A percentile compares a stretch with the other conserved stretches of the same genome.
phyloP scores from a whole-genome alignment of 2,329 filamentous ascomycete species.

The Tothia fuscella region DNA sequence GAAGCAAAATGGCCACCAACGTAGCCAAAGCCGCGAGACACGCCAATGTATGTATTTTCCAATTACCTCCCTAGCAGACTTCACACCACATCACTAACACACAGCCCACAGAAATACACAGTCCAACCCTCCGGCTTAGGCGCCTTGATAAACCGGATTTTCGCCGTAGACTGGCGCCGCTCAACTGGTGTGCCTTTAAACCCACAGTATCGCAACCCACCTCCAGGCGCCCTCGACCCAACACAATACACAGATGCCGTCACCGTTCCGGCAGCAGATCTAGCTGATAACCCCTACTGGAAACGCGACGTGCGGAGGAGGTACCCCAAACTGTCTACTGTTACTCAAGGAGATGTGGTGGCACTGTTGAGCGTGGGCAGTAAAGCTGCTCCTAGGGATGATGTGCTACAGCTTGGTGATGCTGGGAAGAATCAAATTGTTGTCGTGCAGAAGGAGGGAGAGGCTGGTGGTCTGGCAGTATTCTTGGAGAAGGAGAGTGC shows the following conservation, averaged over 20 bases:
- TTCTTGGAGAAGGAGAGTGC: conserved; percentile 57
- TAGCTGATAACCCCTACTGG: conserved; percentile 92
- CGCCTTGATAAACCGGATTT: conserved; percentile 64
- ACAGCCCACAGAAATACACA: conserved; percentile 76
- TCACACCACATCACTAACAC: not conserved
- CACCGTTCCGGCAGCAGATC: conserved; percentile 70
- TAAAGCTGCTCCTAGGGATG: conserved; percentile 66
- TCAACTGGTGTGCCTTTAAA: conserved; percentile 90
- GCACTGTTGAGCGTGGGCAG: conserved; percentile 77
- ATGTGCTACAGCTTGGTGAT: conserved; percentile 60
- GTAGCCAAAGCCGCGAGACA: conserved; percentile 5
- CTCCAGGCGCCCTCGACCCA: conserved; percentile 63
- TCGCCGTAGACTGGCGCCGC: conserved; percentile 76
- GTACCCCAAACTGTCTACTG: conserved; percentile 69
- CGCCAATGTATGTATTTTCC: not conserved
- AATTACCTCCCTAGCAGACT: conserved; percentile 1
- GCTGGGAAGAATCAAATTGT: conserved; percentile 64
- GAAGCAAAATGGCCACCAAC: not conserved
- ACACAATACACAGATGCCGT: conserved; percentile 68
- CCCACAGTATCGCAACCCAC: conserved; percentile 78
- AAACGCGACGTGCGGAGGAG: conserved; percentile 77
- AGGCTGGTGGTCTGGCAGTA: conserved; percentile 57
- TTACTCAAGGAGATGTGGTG: conserved; percentile 76
- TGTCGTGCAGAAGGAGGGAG: conserved; percentile 60
- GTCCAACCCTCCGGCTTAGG: conserved; percentile 82